Base-by-base conservation (phyloP, 768 basidiomycete species). In the Fomitopsis pulvina region DNA sequence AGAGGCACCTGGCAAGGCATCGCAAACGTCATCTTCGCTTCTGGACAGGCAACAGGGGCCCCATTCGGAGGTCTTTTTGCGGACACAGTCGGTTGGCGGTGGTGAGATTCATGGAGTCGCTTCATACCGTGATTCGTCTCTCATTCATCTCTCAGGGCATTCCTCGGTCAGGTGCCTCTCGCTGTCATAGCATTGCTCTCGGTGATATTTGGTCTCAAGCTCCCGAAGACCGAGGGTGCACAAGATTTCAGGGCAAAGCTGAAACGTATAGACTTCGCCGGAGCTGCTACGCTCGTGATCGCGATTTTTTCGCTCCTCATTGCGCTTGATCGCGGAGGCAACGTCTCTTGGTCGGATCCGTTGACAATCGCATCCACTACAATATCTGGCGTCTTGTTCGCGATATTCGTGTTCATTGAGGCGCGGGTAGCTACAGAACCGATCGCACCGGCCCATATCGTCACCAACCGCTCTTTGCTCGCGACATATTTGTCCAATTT, bases 1-100 rank as follows among this genome's bases (percentile, higher is more conserved):
- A 70, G 83, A 45, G 84, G 84, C 21, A 83, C 80, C n/a, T 83
- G 81, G 76, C 83, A 85, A 76, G 83, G 81, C 1, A 61, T 85
- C 10, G 62, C 79, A 3, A 85, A 83, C 58, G 74, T 84, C 26
- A 71, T 83, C 2, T 84, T 71, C 50, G 77, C 81, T 0, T 62
- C 68, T 14, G 83, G 84, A 9, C 77, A 77, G 21, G 74, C 77
- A 0, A 67, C 70, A 0, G 84, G 84, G 10, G 81, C 82, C 2
- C 82, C 83, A 2, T 62, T 83, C 0, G 83, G 83, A 10, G 83
- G 83, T 4, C 71, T 78, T 34, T 64, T 87, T 2, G 72, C 78
- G 1, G 83, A 85, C 57, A 77, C 66, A 9, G 76, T 83, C 37
- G 82, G 83, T 4, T 86, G 84, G 84, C 64, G 83, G 61, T 84